Conservation (phyloP, 495 filamentous ascomycete genomes). For the Tuber microsphaerosporum region DNA sequence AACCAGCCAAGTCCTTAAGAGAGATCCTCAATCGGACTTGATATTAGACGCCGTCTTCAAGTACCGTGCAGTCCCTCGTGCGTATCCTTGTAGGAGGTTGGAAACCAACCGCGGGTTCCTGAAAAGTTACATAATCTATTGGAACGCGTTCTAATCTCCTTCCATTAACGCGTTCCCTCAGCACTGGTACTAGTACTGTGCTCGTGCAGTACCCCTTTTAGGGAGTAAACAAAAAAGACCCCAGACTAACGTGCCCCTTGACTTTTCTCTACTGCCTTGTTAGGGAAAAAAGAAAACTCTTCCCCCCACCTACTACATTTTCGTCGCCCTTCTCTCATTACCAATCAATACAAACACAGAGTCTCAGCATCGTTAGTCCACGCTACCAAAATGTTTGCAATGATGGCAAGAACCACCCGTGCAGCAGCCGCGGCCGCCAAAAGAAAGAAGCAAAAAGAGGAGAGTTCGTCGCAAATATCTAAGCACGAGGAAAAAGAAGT, state of each 20-base stretch:
- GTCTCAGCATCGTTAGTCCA: neutral
- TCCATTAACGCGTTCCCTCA: neutral
- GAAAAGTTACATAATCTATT: neutral
- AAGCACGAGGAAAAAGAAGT: neutral
- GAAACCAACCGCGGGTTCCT: neutral
- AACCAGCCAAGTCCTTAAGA: neutral
- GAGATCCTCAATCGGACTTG: neutral
- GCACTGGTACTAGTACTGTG: no score
- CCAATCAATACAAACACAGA: neutral
- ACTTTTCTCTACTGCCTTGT: neutral
- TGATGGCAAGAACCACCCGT: constrained; percentile 1
- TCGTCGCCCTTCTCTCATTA: neutral
- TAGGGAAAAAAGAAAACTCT: neutral
- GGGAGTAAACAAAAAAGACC: neutral
- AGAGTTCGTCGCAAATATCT: neutral
- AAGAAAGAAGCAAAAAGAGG: neutral
- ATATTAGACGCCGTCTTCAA: neutral
- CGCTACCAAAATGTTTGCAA: neutral
- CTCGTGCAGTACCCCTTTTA: neutral
- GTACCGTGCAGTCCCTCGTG: neutral
- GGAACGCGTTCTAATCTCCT: neutral
- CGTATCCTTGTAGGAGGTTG: neutral
- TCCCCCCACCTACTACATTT: neutral
- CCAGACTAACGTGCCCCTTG: neutral
- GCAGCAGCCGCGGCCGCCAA: neutral